These are phyloP conservation scores for Beauveria varroae DNA, from an alignment of 2,329 filamentous ascomycete genomes.

Conservation along the genomic window DNA sequence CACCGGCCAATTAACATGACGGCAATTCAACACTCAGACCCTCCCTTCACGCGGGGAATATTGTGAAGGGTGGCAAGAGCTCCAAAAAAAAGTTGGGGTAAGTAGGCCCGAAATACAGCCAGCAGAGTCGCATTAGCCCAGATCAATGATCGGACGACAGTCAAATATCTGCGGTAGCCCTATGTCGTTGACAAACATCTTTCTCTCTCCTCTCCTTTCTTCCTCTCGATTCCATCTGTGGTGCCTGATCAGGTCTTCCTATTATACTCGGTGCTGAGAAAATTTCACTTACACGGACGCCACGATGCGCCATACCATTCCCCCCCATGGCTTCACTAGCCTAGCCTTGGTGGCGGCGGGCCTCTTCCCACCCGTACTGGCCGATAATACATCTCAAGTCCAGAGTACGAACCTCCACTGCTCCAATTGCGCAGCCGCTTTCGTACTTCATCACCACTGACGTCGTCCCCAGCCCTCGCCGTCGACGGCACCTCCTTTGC, in stretches of 20 bases:
- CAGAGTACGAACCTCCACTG: background rate
- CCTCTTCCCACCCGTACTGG: background rate
- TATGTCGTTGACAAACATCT: background rate
- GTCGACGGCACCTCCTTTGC: constrained; percentile 50
- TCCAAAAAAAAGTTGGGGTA: background rate
- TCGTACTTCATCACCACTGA: background rate
- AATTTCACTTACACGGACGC: background rate
- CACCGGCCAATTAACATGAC: background rate
- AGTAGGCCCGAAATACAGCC: background rate
- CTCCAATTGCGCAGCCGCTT: background rate
- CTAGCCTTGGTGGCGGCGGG: background rate
- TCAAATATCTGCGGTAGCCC: constrained; percentile 5
- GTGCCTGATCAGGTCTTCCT: background rate
- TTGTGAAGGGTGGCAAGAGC: background rate
- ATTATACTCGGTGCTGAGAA: background rate
- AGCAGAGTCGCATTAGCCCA: background rate
- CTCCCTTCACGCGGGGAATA: background rate
- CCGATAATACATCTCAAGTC: background rate
- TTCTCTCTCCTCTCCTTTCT: background rate
- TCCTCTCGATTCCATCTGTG: background rate
- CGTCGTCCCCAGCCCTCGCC: constrained; percentile 34
- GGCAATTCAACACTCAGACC: background rate
- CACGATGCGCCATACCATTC: background rate
- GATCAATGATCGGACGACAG: background rate
- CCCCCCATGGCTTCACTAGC: background rate